Evolutionary conservation across 139 green algal genomes (phyloP).

Genomic region (Chlorella sp.): DNA sequence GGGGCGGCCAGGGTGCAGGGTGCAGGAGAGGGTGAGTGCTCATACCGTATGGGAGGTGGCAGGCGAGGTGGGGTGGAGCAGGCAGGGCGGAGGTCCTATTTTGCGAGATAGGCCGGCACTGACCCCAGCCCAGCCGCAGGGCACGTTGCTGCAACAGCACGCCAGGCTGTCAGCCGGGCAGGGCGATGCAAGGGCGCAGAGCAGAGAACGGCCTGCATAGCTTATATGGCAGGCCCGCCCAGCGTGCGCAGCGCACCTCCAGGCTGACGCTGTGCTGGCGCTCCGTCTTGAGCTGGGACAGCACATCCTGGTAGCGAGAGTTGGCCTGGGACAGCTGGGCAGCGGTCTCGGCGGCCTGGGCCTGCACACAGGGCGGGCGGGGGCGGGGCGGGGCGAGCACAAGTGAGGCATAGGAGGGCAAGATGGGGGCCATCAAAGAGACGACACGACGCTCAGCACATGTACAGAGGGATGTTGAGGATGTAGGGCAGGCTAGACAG

Average conservation of each 20-base stretch:
- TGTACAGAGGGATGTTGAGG: too few relatives aligned
- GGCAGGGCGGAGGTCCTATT: background rate
- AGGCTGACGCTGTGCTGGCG: background rate
- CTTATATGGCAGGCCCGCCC: too few relatives aligned
- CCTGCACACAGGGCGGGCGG: background rate
- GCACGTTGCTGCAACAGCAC: too few relatives aligned
- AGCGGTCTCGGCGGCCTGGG: background rate
- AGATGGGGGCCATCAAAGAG: too few relatives aligned
- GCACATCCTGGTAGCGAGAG: background rate
- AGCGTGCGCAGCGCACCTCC: background rate
- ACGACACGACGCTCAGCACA: background rate
- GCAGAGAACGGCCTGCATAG: too few relatives aligned
- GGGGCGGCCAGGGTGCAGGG: background rate
- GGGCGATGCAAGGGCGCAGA: too few relatives aligned
- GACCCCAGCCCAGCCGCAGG: too few relatives aligned
- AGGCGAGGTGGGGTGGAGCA: background rate
- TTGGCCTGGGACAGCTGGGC: conserved; percentile 2
- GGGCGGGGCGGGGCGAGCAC: too few relatives aligned
- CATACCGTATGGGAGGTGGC: background rate
- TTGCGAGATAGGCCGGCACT: too few relatives aligned
- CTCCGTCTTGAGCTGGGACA: conserved; percentile 1
- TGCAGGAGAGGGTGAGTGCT: background rate
- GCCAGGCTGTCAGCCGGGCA: background rate
- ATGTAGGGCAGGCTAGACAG: background rate
- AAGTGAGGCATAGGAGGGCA: background rate